phyloP scores from a whole-genome alignment of 176 grass and related monocot genomes.

The Saccharum officinarum region DNA sequence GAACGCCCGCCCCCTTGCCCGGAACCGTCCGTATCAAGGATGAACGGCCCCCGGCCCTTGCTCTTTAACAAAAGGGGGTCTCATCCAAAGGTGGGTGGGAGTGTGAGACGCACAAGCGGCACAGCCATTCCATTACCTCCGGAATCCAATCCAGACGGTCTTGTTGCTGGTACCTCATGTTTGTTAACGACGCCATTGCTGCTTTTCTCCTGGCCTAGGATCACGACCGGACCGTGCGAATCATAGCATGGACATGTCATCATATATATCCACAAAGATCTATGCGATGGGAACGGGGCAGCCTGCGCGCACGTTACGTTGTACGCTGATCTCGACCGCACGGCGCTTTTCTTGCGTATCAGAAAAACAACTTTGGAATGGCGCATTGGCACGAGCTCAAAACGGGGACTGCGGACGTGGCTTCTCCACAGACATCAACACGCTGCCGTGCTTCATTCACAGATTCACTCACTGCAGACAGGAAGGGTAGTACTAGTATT shows the following conservation, averaged over 20 bases:
- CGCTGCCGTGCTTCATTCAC: conserved; percentile 23
- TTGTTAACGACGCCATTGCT: background rate
- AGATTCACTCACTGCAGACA: conserved; percentile 2
- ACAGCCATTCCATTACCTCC: background rate
- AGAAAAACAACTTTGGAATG: background rate
- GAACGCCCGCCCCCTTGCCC: background rate
- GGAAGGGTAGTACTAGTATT: background rate
- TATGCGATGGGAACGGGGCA: conserved; percentile 2
- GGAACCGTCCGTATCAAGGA: background rate
- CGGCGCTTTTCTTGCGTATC: conserved; percentile 13
- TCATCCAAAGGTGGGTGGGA: background rate
- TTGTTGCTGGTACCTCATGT: background rate
- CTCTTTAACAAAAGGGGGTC: background rate
- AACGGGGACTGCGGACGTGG: background rate
- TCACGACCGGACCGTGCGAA: background rate
- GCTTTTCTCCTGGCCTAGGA: background rate
- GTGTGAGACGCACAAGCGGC: background rate
- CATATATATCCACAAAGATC: conserved; percentile 31
- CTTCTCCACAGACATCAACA: background rate
- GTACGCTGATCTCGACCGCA: conserved; percentile 16
- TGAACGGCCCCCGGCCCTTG: background rate
- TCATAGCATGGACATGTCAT: background rate
- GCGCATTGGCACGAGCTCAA: background rate
- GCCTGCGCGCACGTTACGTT: background rate
- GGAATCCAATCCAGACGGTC: background rate